Percentiles rank a stretch among this genome's conserved stretches.
phyloP scores from a whole-genome alignment of 495 filamentous ascomycete species.

The Neurospora tetraspora region DNA sequence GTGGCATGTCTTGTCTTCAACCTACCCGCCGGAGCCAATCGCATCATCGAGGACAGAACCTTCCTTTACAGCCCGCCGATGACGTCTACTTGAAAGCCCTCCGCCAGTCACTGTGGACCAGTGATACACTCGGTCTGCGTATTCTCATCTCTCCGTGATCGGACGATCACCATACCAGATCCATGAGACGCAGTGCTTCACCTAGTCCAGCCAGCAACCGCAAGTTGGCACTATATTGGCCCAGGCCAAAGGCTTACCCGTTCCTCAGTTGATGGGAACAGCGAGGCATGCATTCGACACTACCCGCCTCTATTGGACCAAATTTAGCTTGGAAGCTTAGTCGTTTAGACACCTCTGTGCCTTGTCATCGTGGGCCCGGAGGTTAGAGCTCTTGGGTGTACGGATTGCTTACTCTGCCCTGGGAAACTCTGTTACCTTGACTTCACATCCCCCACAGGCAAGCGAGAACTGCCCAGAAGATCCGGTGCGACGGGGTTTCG shows the following conservation, averaged over 20 bases:
- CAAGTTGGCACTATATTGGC: background rate
- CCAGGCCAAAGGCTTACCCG: background rate
- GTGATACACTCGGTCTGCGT: background rate
- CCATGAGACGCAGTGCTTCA: background rate
- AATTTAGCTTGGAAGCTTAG: background rate
- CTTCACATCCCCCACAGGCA: background rate
- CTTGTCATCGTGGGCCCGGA: background rate
- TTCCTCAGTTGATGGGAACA: background rate
- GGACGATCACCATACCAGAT: background rate
- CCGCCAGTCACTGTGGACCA: background rate
- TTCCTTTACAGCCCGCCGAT: background rate
- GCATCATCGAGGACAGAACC: background rate
- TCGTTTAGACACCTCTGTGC: background rate
- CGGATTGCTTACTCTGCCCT: background rate
- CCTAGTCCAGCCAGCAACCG: background rate
- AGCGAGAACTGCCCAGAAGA: background rate
- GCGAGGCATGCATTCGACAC: background rate
- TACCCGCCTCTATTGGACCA: background rate
- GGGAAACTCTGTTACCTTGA: background rate
- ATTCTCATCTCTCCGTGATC: background rate
- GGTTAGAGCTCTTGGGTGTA: background rate
- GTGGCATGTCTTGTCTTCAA: background rate
- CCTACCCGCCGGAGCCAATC: background rate
- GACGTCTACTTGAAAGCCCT: background rate
- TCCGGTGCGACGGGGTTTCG: background rate